Percentiles rank a stretch among this genome's conserved stretches.
These are phyloP conservation scores for Trichoderma asperellum DNA, from an alignment of 2,329 filamentous ascomycete genomes.

Conservation along the genomic window DNA sequence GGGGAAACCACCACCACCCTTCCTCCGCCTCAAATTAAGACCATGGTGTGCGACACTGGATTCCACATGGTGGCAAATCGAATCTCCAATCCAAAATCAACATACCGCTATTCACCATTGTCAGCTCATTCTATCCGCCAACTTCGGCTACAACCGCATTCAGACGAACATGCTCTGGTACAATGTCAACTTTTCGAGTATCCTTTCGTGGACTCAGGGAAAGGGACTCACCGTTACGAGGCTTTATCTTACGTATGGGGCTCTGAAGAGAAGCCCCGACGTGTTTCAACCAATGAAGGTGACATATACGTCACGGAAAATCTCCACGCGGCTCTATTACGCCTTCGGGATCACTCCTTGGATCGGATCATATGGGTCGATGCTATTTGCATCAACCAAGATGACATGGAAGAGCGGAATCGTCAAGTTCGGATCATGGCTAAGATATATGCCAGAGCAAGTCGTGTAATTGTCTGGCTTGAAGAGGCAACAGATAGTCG, in stretches of 20 bases:
- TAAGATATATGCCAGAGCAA: not conserved
- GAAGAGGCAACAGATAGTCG: not conserved
- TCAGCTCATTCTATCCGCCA: not conserved
- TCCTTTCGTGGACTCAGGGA: not conserved
- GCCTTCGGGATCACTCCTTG: not conserved
- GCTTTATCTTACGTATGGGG: not conserved
- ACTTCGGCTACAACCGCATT: not conserved
- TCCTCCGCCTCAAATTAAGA: not conserved
- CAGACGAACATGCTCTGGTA: not conserved
- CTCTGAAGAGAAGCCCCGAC: not conserved
- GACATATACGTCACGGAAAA: not conserved
- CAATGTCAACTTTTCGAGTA: not conserved
- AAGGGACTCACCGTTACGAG: not conserved
- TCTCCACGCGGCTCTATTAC: not conserved
- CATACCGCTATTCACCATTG: not conserved
- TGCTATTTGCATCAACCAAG: slow-evolving; percentile 13
- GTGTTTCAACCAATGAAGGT: not conserved
- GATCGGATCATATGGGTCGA: not conserved
- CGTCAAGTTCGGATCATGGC: not conserved
- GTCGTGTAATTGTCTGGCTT: slow-evolving; percentile 8
- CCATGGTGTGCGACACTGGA: not conserved
- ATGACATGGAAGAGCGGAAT: slow-evolving; percentile 3
- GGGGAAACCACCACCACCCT: not conserved
- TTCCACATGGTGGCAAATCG: not conserved
- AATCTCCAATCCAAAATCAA: not conserved